A percentile compares a stretch with the other conserved stretches of the same genome.
phyloP scores from a whole-genome alignment of 2,329 filamentous ascomycete genomes.

The Aspergillus oerlinghausenensis region DNA sequence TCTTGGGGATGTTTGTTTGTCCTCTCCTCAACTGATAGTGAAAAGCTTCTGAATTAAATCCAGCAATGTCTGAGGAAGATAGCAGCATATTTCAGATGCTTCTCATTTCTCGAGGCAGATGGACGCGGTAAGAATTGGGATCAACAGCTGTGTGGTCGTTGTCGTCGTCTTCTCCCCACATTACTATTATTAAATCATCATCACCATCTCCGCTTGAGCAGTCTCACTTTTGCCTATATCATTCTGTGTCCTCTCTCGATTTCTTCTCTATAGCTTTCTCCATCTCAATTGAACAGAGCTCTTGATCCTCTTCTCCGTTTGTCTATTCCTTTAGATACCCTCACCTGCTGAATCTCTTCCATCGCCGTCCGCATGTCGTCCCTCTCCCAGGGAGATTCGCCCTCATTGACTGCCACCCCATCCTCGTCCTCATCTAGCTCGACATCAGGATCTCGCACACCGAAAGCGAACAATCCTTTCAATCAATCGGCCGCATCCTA shows the following conservation, averaged over 20 bases:
- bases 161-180: background rate
- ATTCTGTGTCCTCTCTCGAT: background rate
- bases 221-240: background rate
- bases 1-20: no score
- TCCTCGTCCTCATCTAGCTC: conserved; percentile 1
- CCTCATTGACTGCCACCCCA: conserved; percentile 10
- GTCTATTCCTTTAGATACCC: background rate
- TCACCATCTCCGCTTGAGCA: background rate
- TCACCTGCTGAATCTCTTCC: background rate
- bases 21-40: no score
- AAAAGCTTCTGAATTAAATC: no score
- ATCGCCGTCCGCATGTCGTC: conserved; percentile 21
- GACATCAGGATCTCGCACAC: background rate
- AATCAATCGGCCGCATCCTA: conserved; percentile 42
- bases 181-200: background rate
- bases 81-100: background rate
- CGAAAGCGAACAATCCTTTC: conserved; percentile 16
- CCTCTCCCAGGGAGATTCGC: conserved; percentile 13
- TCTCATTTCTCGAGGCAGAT: background rate
- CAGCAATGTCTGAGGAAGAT: background rate
- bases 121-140: background rate
- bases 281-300: background rate
- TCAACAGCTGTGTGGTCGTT: background rate
- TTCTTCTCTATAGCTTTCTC: background rate
- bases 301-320: background rate